phyloP scores from a whole-genome alignment of 345 rosid species.

The Physaria fendleri region DNA sequence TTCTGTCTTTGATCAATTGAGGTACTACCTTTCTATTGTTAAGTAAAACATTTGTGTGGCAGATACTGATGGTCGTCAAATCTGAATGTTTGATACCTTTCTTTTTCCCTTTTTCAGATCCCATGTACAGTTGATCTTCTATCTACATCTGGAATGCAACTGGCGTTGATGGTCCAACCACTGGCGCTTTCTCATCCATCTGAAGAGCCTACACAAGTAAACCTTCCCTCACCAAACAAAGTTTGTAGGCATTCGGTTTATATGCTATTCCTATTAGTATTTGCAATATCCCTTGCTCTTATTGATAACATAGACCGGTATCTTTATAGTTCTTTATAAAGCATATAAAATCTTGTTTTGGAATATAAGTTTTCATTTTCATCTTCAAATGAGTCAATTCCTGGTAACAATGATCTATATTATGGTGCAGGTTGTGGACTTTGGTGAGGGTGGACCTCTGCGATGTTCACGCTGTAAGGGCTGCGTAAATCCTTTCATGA shows the following conservation, averaged over 20 bases:
- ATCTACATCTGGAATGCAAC: slow-evolving; percentile 91
- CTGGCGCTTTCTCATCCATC: slow-evolving; percentile 93
- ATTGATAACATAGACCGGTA: too few relatives aligned
- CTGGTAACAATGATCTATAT: slow-evolving; percentile 11
- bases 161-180: slow-evolving; percentile 90
- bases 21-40: not conserved
- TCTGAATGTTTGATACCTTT: slow-evolving; percentile 18
- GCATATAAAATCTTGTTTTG: too few relatives aligned
- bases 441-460: slow-evolving; percentile 87
- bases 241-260: not conserved
- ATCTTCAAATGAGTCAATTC: not conserved
- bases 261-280: not conserved
- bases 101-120: slow-evolving; percentile 38
- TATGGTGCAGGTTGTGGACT: slow-evolving; percentile 67
- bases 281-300: too few relatives aligned
- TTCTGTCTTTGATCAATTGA: slow-evolving; percentile 1
- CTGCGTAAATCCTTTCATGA: slow-evolving; percentile 90
- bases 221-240: slow-evolving; percentile 11
- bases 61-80: slow-evolving; percentile 25
- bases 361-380: too few relatives aligned
- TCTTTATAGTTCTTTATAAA: too few relatives aligned
- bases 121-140: slow-evolving; percentile 95
- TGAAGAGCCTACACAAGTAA: slow-evolving; percentile 93
- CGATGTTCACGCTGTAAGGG: slow-evolving; percentile 96
- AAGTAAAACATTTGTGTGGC: slow-evolving; percentile 14